These are phyloP conservation scores for Fusarium sacchari DNA, from an alignment of 2,329 filamentous ascomycete species.

Conservation along the genomic window DNA sequence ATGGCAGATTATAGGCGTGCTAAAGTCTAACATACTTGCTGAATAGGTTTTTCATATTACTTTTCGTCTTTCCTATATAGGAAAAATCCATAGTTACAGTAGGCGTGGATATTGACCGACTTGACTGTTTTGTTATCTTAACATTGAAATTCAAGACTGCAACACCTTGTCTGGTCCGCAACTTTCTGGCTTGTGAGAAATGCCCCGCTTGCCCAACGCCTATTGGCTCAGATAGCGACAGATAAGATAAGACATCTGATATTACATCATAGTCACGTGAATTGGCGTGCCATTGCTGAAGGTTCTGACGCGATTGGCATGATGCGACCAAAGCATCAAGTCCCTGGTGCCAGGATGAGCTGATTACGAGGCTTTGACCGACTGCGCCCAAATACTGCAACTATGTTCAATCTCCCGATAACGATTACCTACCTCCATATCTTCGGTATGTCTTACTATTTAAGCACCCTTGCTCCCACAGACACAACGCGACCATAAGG, in stretches of 20 bases:
- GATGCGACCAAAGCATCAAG: neutral
- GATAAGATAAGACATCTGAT: fast-evolving
- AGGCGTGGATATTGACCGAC: neutral
- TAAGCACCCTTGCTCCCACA: neutral
- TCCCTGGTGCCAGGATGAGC: too few species aligned
- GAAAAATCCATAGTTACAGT: fast-evolving
- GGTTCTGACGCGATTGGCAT: neutral
- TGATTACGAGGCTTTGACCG: too few species aligned
- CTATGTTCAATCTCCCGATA: fast-evolving
- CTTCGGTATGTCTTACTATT: neutral
- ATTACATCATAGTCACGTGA: neutral
- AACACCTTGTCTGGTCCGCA: fast-evolving
- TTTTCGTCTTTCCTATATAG: fast-evolving
- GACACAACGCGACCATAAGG: neutral
- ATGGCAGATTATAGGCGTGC: neutral
- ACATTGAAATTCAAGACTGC: fast-evolving
- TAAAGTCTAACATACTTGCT: fast-evolving
- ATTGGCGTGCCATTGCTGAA: neutral
- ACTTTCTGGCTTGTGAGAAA: fast-evolving
- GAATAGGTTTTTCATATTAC: fast-evolving
- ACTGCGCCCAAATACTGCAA: fast-evolving
- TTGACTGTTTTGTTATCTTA: neutral
- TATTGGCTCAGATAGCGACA: fast-evolving
- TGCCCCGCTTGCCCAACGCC: fast-evolving
- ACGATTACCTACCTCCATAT: too few species aligned